Percentiles rank a stretch among this genome's conserved stretches.
phyloP scores from a whole-genome alignment of 208 protist genomes.

The Naegleria lovaniensis region DNA sequence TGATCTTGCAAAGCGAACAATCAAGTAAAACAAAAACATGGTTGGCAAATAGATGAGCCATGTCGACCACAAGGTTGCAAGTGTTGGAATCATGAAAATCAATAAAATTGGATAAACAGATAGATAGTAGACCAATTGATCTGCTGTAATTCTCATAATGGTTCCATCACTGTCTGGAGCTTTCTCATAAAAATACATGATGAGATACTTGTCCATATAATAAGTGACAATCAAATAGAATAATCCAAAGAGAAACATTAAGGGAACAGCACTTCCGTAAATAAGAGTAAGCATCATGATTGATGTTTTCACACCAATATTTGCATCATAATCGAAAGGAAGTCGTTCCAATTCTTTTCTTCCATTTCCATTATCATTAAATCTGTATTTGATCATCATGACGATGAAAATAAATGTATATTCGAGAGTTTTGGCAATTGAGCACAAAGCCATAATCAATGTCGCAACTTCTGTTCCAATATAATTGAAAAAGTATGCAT shows the following conservation, averaged over 20 bases:
- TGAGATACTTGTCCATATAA: slow-evolving; percentile 4
- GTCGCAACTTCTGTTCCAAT: not conserved
- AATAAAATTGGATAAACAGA: not conserved
- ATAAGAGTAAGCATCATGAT: not conserved
- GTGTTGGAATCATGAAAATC: not conserved
- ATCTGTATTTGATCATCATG: not conserved
- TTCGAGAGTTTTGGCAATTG: not conserved
- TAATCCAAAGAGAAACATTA: not conserved
- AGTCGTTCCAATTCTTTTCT: not conserved
- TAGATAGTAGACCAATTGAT: not conserved
- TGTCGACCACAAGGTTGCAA: not conserved
- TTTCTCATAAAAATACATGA: slow-evolving; percentile 22
- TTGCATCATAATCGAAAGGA: slow-evolving; percentile 1
- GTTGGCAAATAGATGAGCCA: not conserved
- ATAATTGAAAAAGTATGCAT: slow-evolving; percentile 7
- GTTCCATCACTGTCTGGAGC: not conserved
- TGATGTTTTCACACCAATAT: not conserved
- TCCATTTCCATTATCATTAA: not conserved
- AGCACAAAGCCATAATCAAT: not conserved
- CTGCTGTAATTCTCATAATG: not conserved
- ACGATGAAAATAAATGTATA: not conserved
- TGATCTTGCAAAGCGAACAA: not conserved
- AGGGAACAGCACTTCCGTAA: not conserved
- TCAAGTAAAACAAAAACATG: not conserved
- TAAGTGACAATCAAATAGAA: not conserved